These are phyloP conservation scores for Kernera saxatilis DNA, from an alignment of 345 rosid genomes.

Conservation along the genomic window DNA sequence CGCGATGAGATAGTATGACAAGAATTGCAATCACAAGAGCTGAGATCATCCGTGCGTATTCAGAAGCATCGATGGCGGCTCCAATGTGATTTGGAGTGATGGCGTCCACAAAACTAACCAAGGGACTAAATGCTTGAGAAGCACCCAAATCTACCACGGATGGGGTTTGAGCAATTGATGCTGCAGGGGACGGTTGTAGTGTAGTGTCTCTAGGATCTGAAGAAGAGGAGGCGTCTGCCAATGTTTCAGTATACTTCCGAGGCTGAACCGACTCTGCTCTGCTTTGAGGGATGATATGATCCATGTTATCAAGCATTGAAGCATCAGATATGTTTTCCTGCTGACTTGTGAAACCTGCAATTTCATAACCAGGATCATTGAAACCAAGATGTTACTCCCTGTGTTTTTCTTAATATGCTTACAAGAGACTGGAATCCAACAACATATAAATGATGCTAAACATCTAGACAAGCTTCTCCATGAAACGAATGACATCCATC, in stretches of 20 bases:
- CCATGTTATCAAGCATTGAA: slow-evolving; percentile 10
- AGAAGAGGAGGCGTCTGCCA: slow-evolving; percentile 17
- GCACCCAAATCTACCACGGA: slow-evolving; percentile 20
- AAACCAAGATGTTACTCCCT: not conserved
- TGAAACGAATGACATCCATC: not conserved
- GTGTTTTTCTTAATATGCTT: not conserved
- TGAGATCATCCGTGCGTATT: slow-evolving; percentile 40
- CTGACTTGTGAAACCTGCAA: slow-evolving; percentile 36
- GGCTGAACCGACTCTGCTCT: slow-evolving; percentile 10
- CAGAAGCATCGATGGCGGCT: slow-evolving; percentile 53
- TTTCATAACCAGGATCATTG: slow-evolving; percentile 12
- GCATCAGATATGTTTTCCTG: slow-evolving; percentile 21
- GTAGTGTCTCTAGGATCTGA: slow-evolving; percentile 17
- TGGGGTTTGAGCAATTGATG: slow-evolving; percentile 33
- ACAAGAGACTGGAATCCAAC: not conserved
- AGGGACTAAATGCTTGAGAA: slow-evolving; percentile 24
- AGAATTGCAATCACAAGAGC: slow-evolving; percentile 44
- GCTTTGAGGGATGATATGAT: slow-evolving; percentile 17
- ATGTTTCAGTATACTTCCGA: slow-evolving; percentile 3
- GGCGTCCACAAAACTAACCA: slow-evolving; percentile 8
- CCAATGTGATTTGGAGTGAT: slow-evolving; percentile 47
- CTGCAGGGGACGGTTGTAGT: slow-evolving; percentile 18
- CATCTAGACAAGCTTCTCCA: not conserved
- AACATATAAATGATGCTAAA: not conserved
- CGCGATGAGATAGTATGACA: slow-evolving; percentile 46